Conservation (phyloP, 2,329 filamentous ascomycete species). For the Rhynchosporium secalis region DNA sequence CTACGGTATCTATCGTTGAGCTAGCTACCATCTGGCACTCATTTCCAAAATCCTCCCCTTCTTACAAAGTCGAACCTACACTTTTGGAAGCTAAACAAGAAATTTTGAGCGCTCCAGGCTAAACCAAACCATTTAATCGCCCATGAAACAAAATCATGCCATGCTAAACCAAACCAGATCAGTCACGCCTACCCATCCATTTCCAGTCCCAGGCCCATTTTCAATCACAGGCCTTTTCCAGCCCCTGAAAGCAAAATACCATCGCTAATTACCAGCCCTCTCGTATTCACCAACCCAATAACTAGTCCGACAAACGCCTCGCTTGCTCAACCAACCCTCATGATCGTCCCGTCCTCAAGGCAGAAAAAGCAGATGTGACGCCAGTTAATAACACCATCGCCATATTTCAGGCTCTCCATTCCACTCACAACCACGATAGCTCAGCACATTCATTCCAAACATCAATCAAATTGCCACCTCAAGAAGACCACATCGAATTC, state of each 20-base stretch:
- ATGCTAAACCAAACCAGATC: too few species aligned
- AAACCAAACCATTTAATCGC: too few species aligned
- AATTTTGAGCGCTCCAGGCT: too few species aligned
- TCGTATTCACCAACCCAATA: background rate
- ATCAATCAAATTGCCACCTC: too few species aligned
- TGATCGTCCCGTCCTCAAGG: background rate
- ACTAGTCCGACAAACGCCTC: background rate
- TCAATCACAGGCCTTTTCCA: background rate
- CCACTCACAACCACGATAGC: background rate
- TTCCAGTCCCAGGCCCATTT: background rate
- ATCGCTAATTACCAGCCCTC: background rate
- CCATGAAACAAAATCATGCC: too few species aligned
- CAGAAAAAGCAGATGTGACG: background rate
- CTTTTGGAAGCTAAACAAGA: too few species aligned
- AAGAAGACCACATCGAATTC: background rate
- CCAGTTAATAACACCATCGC: background rate
- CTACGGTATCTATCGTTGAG: too few species aligned
- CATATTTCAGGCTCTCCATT: background rate
- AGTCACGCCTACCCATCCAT: background rate
- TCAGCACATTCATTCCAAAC: too few species aligned
- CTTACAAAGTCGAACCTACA: too few species aligned
- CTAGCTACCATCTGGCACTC: too few species aligned
- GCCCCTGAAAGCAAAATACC: too few species aligned
- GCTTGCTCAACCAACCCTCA: background rate
- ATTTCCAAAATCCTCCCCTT: too few species aligned